Evolutionary conservation across 2,329 filamentous ascomycete genomes (phyloP), one percentile per base, ranked within the genome.

Genomic region (Seiridium cupressi): DNA sequence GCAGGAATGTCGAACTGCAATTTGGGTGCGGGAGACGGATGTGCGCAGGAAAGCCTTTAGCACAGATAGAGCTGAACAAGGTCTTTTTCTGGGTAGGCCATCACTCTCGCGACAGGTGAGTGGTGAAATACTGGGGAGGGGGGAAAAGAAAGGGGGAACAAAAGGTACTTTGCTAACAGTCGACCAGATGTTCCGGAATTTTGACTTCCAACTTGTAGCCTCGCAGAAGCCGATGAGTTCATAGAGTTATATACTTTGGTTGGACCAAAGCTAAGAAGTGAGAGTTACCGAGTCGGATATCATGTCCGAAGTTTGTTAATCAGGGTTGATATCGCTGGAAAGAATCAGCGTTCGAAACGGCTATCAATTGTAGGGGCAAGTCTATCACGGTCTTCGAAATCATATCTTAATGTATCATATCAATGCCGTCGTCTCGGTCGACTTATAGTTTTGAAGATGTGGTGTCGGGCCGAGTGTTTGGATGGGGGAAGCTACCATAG

Each of bases 11-110:
- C 18, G 76, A 77, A 44, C 63, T 75, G 8, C 65, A 74, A 4
- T 79, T 78, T 63, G 74, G 74, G 3, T 68, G 69, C 40, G 76
- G 77, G 1, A 66, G 66, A n/a, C 74, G 69, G 57, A 63, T 68
- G 60, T 79, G 77, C 60, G 62, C 78, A 7, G 78, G 77, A 1
- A 75, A 72, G 63, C 66, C 70, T 34, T 73, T 79, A 42, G 76
- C 76, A 2, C 64, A 72, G 58, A 73, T 78, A 63, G 76, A 78
- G 64, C 56, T 79, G 56, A 71, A 74, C 61, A 79, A 79, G 63
- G 63, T 73, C 3, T 65, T 76, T 51, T 72, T 76, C 46, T 73
- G 77, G 73, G 75, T 78, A 63, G 62, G 71, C n/a, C 5, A 18
- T 13, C 11, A 7, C 13, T n/a, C n/a, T 32, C 9, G 2, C 5